These are phyloP conservation scores for Erigeron philadelphicus DNA, from an alignment of 140 eudicot genomes.

Conservation along the genomic window DNA sequence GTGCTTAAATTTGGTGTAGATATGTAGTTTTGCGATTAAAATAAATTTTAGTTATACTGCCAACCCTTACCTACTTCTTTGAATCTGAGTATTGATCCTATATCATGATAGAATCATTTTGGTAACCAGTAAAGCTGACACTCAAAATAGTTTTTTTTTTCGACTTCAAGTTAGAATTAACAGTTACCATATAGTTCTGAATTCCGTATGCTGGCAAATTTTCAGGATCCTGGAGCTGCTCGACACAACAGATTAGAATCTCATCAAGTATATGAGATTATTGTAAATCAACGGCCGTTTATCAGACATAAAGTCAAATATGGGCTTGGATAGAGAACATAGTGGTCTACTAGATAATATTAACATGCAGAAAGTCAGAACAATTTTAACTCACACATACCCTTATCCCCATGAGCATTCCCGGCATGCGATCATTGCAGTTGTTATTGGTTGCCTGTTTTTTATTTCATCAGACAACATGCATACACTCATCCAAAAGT, in stretches of 20 bases:
- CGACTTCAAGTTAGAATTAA: background rate
- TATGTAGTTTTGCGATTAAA: background rate
- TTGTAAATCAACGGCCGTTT: constrained; percentile 12
- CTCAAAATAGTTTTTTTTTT: too few species aligned
- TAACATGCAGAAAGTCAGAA: constrained; percentile 81
- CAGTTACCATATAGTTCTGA: background rate
- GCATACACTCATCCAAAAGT: constrained; percentile 80
- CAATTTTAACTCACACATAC: constrained; percentile 72
- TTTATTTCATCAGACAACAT: constrained; percentile 95
- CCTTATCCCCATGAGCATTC: constrained; percentile 99
- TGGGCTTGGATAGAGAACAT: constrained; percentile 52
- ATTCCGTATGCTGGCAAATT: background rate
- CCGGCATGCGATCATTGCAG: constrained; percentile 82
- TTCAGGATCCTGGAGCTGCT: constrained; percentile 34
- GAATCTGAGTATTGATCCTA: background rate
- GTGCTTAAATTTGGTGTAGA: background rate
- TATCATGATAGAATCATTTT: background rate
- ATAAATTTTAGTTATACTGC: too few species aligned
- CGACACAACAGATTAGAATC: constrained; percentile 18
- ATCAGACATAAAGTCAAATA: background rate
- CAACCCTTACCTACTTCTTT: background rate
- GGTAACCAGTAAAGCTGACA: background rate
- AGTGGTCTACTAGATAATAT: constrained; percentile 59
- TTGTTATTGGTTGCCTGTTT: constrained; percentile 80
- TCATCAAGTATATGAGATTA: constrained; percentile 20